Base-by-base conservation (phyloP, 768 basidiomycete genomes). In the Lactarius indigo region DNA sequence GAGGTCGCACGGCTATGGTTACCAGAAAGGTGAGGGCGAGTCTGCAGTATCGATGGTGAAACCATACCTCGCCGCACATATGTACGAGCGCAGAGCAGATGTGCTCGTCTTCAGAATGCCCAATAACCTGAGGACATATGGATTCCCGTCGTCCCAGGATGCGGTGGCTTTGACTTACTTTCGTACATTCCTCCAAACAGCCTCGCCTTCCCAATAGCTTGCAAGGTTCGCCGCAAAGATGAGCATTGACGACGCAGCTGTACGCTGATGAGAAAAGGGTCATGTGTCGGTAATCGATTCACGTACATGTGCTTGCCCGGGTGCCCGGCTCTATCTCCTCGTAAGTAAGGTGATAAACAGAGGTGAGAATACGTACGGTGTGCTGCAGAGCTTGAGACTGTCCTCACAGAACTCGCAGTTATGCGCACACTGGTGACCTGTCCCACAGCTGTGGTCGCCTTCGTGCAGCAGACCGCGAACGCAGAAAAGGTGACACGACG, bases 181-280 rank as follows among this genome's bases (percentile, higher is more conserved):
- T 83, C 8, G 80, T 79, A 63, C 87, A 88, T 28, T 80, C 72
- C 3, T 74, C 75, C 28, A 84, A 73, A 66, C 87, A 88, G 0
- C 87, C 87, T 39, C 75, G 74, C 62, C 78, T 83, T 35, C 78
- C 81, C 9, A 71, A 70, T 17, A 85, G 76, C 42, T 72, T 73
- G 71, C 87, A 88, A 7, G 73, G 70, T 56, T 81, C 76, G 18
- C 85, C 87, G 56, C 87, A 88, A 2, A 87, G 69, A 74, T 88
- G 82, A 28, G 75, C 70, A 37, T 79, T 80, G 1, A 81, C 77
- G 33, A 79, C 73, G 67, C 86, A 88, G 61, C 87, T 88, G 78
- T 73, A 68, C 85, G 86, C 62, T 85, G 87, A 61, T 20, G 54
- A 44, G 35, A 50, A 39, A 61, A 10, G 67, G 9, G 5, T n/a